Evolutionary conservation across 1,139 yeast genomes (phyloP), one percentile per base, ranked within the genome.

Genomic region (Debaryomyces sp.): DNA sequence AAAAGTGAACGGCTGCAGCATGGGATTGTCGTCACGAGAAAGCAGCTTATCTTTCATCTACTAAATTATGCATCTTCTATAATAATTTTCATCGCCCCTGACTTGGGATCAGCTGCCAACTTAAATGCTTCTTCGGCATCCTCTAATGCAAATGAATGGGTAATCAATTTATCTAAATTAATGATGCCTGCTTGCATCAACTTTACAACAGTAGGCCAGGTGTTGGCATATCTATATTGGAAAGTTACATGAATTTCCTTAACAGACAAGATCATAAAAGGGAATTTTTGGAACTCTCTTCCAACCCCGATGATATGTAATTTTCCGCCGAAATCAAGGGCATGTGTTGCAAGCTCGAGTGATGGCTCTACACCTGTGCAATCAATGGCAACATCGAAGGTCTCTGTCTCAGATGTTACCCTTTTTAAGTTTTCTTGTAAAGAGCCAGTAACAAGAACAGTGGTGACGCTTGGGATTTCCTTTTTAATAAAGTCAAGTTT

Each of bases 251-350:
- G 70, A 38, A 70, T 62, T 48, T 70, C 75, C 27, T 67, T 71
- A 8, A 70, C 57, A 3, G 75, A 70, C 17, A 69, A 55, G 42
- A 66, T 67, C 75, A 70, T 70, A 57, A 70, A 69, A 48, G 75
- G 75, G 59, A 70, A 65, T 43, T 64, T 64, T 54, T 68, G 64
- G 45, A 67, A 57, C 24, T 54, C 59, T 47, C 58, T 60, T 27
- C 75, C 74, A 7, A 71, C 74, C 45, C 76, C 75, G 50, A 71
- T 64, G 9, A 71, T 62, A 44, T 65, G 58, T 17, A 71, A 49
- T 21, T 59, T 52, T 24, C 74, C 76, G 13, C 66, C 55, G 54
- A 73, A 63, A 59, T 71, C 64, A 7, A 61, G 64, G 32, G 64
- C 67, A 41, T 64, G 62, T 23, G 68, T 66, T 29, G 63, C 64